Evolutionary conservation across 208 protist genomes (phyloP).

Genomic region (Giardia duodenalis): DNA sequence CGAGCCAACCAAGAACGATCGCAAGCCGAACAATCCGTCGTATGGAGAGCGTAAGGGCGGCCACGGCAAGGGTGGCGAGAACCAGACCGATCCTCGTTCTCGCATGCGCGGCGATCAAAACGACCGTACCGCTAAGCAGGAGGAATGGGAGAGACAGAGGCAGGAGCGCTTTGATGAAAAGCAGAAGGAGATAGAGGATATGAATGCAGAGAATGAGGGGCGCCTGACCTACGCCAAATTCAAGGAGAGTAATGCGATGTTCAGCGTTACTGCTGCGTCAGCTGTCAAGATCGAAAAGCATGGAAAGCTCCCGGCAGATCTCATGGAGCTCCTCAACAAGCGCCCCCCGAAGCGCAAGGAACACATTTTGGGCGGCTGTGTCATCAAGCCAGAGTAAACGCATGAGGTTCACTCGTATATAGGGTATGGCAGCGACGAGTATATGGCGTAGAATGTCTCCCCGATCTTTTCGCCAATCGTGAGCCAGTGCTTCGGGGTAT

Average conservation of each 20-base stretch:
- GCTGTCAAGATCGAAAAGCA: neutral
- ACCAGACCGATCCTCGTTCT: neutral
- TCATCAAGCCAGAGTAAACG: neutral
- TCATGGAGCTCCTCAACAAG: neutral
- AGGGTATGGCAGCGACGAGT: too few species aligned
- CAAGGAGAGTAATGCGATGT: neutral
- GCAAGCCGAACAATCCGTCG: neutral
- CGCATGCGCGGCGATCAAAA: neutral
- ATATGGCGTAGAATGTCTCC: constrained; percentile 10
- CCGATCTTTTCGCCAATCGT: constrained; percentile 19
- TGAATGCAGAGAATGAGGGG: neutral
- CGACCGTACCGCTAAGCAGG: neutral
- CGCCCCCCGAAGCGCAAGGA: neutral
- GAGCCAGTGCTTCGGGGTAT: constrained; percentile 14
- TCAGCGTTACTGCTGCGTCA: neutral
- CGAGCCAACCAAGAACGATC: too few species aligned
- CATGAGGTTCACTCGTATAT: too few species aligned
- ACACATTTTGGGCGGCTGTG: neutral
- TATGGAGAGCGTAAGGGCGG: neutral
- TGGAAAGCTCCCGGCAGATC: neutral
- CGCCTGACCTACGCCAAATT: neutral
- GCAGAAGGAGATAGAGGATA: too few species aligned
- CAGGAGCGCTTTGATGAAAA: too few species aligned
- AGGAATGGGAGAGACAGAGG: neutral
- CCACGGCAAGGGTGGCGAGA: neutral